These are phyloP conservation scores for Trichoderma afroharzianum DNA, from an alignment of 2,329 filamentous ascomycete species.

Conservation along the genomic window DNA sequence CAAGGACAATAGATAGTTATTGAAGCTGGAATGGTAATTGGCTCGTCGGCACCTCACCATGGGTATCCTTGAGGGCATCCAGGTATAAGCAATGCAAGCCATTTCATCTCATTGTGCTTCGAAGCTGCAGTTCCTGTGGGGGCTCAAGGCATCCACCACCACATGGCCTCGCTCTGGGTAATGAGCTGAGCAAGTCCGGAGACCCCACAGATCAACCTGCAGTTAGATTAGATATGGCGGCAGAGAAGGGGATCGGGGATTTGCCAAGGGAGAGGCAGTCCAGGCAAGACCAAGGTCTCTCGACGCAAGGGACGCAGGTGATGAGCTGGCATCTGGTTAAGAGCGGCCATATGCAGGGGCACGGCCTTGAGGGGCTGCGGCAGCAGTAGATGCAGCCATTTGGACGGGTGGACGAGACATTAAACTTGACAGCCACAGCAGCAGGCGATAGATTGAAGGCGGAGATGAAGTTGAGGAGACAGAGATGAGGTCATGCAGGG, in stretches of 20 bases:
- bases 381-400: neutral
- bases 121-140: neutral
- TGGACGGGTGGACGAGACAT: neutral
- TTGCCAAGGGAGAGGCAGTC: neutral
- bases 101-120: neutral
- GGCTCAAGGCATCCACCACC: constrained; percentile 8
- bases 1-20: neutral
- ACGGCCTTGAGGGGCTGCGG: neutral
- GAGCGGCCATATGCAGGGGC: neutral
- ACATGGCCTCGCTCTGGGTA: constrained; percentile 4
- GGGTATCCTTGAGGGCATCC: neutral
- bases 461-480: neutral
- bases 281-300: neutral
- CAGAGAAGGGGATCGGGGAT: neutral
- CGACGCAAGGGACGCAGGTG: constrained; percentile 3
- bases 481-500: neutral
- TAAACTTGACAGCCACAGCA: neutral
- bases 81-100: neutral
- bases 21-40: neutral
- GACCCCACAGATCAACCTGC: constrained; percentile 7
- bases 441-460: neutral
- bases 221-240: constrained; percentile 9
- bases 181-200: neutral
- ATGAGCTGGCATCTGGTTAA: neutral
- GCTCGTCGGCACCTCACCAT: neutral